Evolutionary conservation across 768 basidiomycete species (phyloP).

Genomic region (Chalciporus piperatus): DNA sequence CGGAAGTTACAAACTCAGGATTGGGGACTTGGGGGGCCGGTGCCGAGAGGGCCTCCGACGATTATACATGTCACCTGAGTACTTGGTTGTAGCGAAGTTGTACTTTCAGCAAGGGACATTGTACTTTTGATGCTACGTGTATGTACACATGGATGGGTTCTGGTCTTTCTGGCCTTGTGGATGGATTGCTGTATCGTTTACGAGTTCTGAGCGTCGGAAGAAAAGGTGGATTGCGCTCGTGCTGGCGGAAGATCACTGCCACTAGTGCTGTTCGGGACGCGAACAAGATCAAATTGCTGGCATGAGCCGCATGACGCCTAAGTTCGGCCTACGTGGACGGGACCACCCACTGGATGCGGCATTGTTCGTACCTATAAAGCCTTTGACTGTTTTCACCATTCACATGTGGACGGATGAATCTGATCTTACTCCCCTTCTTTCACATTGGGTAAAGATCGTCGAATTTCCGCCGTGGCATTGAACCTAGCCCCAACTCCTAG

Average conservation of each 20-base stretch:
- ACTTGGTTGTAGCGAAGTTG: not conserved
- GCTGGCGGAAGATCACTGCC: not conserved
- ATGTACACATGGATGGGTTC: slow-evolving; percentile 1
- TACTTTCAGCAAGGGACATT: not conserved
- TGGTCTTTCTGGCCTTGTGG: not conserved
- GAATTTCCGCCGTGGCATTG: slow-evolving; percentile 26
- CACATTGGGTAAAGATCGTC: slow-evolving; percentile 4
- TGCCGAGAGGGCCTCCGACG: slow-evolving; percentile 26
- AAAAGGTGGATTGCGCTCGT: not conserved
- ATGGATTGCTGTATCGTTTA: not conserved
- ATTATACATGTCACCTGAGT: slow-evolving; percentile 23
- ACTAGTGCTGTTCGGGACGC: not conserved
- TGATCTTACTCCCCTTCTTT: slow-evolving; percentile 1
- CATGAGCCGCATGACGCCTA: no score
- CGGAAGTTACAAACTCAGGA: slow-evolving; percentile 31
- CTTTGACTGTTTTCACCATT: slow-evolving; percentile 2
- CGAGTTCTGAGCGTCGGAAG: not conserved
- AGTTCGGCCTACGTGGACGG: not conserved
- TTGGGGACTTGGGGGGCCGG: slow-evolving; percentile 20
- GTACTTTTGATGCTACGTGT: slow-evolving; percentile 3
- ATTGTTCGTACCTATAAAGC: slow-evolving; percentile 4
- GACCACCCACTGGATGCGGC: not conserved
- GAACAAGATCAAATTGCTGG: no score
- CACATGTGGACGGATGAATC: slow-evolving; percentile 2
- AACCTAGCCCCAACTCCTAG: slow-evolving; percentile 6